Base-by-base conservation (phyloP, 257 asterid genomes). In the Craterostigma plantagineum region DNA sequence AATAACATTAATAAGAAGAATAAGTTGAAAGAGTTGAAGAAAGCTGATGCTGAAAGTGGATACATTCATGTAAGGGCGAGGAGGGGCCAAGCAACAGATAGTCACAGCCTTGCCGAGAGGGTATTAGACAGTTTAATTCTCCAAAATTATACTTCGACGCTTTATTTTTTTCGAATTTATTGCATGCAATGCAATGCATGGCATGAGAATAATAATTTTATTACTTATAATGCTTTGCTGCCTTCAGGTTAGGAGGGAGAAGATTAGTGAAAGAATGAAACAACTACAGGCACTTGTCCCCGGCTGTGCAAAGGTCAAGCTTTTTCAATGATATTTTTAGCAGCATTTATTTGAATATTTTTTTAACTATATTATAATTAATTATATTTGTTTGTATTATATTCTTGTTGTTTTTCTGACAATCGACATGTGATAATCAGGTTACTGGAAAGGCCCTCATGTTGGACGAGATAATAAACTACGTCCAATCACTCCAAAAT, bases 361-460 rank as follows among this genome's bases (percentile, higher is more conserved):
- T 16, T 12, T 10, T 2, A 14, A 7, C 1, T 14, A 2, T 16
- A 8, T 1, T 1, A 12, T 8, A 8, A 40, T 1, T 3, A 8
- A 40, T 1, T 15, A 16, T 10, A 41, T 41, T 11, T 41, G 12
- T 41, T 11, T 15, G 45, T 12, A 41, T 41, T 11, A 9, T 5
- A 11, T 14, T 12, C 9, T 41, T 16, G 5, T n/a, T 41, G 12
- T 8, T 11, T 41, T 9, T 12, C 16, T 11, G 9, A 10, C 13
- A 10, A n/a, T 41, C 12, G 1, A 16, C 17, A 15, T 17, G 43
- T 71, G 70, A 55, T 41, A 48, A 34, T 62, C 70, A 82, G 95
- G 86, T 76, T 46, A 76, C 78, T 45, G 95, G 95, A 16, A 83
- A 83, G 91, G 95, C 95, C 81, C 86, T 69, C 59, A 66, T 83